These are phyloP conservation scores for Hypoxylon rickii DNA, from an alignment of 495 filamentous ascomycete genomes.

Conservation along the genomic window DNA sequence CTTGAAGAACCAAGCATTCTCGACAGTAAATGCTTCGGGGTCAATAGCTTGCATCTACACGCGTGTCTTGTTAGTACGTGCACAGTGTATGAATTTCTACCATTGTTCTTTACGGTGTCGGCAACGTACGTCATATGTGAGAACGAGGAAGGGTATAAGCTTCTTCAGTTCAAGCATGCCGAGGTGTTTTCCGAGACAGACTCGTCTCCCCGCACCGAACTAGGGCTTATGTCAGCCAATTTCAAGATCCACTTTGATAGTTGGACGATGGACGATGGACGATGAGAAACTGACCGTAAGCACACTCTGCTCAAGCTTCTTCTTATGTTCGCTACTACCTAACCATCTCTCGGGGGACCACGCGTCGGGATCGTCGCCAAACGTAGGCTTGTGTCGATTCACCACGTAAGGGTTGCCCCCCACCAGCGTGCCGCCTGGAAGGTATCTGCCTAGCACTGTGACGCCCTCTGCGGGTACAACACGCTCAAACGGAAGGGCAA, in stretches of 20 bases:
- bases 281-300: neutral
- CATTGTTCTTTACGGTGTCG: too few species aligned
- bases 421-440: neutral
- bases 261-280: neutral
- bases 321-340: neutral
- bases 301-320: neutral
- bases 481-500: conserved; percentile 3
- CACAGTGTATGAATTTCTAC: too few species aligned
- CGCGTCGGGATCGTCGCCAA: neutral
- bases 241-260: neutral
- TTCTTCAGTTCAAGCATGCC: neutral
- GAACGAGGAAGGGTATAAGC: too few species aligned
- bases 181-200: neutral
- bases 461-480: conserved; percentile 3
- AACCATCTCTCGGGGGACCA: neutral
- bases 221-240: neutral
- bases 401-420: neutral
- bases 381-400: neutral
- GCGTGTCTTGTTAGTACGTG: too few species aligned
- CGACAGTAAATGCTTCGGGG: too few species aligned
- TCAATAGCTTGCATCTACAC: too few species aligned
- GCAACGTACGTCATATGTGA: too few species aligned
- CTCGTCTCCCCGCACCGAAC: neutral
- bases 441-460: neutral
- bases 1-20: too few species aligned